A percentile compares a stretch with the other conserved stretches of the same genome.
Evolutionary conservation across 306 rosid genomes (phyloP).

Genomic region (Parietaria judaica): DNA sequence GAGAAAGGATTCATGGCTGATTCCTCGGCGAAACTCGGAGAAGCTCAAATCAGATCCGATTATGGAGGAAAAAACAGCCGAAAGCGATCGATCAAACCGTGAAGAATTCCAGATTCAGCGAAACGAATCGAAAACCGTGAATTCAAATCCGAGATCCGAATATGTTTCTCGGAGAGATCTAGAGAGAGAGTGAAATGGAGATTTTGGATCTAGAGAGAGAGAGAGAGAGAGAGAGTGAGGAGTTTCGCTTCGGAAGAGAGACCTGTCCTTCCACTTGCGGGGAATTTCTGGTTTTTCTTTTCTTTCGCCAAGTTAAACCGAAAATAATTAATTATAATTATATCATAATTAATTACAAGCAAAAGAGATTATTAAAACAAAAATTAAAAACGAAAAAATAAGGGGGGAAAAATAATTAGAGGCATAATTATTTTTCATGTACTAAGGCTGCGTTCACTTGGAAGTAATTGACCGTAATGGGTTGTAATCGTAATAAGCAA

Average conservation of each 20-base stretch:
- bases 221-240: slow-evolving; percentile 25
- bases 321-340: too few species aligned
- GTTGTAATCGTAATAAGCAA: too few species aligned
- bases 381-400: too few species aligned
- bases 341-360: too few species aligned
- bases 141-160: slow-evolving; percentile 61
- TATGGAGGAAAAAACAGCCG: slow-evolving; percentile 10
- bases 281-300: slow-evolving; percentile 8
- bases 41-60: slow-evolving; percentile 56
- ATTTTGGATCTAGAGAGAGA: slow-evolving; percentile 58
- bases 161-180: slow-evolving; percentile 25
- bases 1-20: slow-evolving; percentile 91
- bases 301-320: not conserved
- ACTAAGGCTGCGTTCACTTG: too few species aligned
- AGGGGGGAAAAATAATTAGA: too few species aligned
- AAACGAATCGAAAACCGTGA: slow-evolving; percentile 20
- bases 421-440: too few species aligned
- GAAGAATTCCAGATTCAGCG: slow-evolving; percentile 10
- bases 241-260: slow-evolving; percentile 18
- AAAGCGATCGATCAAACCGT: slow-evolving; percentile 25
- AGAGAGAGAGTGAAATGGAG: slow-evolving; percentile 15
- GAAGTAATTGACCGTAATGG: too few species aligned
- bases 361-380: too few species aligned
- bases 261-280: slow-evolving; percentile 31
- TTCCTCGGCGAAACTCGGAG: slow-evolving; percentile 30